phyloP scores from a whole-genome alignment of 805 yeast genomes.

The Candida silvicultrix region DNA sequence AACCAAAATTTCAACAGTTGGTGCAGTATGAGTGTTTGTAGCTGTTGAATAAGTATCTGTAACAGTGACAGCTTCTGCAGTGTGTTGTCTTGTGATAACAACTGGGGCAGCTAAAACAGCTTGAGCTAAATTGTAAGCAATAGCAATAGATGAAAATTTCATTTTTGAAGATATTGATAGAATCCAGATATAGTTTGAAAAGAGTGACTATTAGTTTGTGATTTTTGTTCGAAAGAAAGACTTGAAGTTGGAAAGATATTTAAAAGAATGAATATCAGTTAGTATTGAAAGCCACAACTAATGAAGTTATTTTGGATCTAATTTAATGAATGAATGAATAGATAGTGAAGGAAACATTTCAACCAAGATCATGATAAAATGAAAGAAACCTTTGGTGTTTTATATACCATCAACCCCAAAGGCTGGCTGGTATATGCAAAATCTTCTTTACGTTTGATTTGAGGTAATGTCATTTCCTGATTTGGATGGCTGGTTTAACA shows the following conservation, averaged over 20 bases:
- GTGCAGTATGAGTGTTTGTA: conserved; percentile 32
- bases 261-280: conserved; percentile 1
- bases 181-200: neutral
- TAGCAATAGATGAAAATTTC: conserved; percentile 9
- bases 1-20: conserved; percentile 33
- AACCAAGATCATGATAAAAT: no score
- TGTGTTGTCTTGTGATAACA: conserved; percentile 46
- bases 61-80: conserved; percentile 47
- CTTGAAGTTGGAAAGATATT: neutral
- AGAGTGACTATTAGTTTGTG: neutral
- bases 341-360: neutral
- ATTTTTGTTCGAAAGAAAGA: conserved; percentile 4
- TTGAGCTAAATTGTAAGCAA: conserved; percentile 15
- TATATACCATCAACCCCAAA: neutral
- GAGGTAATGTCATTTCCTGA: neutral
- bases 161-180: neutral
- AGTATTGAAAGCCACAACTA: neutral
- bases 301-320: neutral
- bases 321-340: neutral
- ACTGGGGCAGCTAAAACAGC: conserved; percentile 29
- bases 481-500: neutral
- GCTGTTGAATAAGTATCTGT: conserved; percentile 35
- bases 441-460: neutral
- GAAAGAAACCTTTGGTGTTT: neutral
- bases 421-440: neutral